These are phyloP conservation scores for Salix caprea DNA, from an alignment of 345 rosid species.

Conservation along the genomic window DNA sequence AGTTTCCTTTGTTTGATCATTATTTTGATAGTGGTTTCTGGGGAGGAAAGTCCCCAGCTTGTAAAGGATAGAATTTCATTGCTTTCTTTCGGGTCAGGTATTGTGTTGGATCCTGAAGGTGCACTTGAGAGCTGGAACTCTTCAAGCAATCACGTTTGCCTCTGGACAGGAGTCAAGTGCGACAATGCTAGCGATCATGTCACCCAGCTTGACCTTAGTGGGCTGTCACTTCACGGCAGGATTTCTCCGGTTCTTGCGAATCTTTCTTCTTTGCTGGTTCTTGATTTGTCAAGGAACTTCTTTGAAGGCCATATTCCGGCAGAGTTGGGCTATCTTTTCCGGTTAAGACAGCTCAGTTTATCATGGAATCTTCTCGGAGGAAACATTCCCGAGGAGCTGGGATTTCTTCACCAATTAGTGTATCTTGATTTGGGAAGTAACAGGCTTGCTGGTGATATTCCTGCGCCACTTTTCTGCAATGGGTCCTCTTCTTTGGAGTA, in stretches of 20 bases:
- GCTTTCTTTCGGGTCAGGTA: slow-evolving; percentile 50
- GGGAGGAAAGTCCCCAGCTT: slow-evolving; percentile 18
- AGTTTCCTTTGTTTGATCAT: slow-evolving; percentile 29
- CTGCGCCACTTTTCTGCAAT: slow-evolving; percentile 57
- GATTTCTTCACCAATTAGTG: slow-evolving; percentile 38
- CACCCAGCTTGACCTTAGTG: slow-evolving; percentile 53
- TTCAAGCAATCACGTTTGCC: slow-evolving; percentile 47
- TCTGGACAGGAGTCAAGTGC: slow-evolving; percentile 73
- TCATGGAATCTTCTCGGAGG: slow-evolving; percentile 70
- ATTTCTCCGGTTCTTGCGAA: slow-evolving; percentile 60
- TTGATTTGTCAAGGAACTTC: slow-evolving; percentile 75
- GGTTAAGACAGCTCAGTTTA: slow-evolving; percentile 52
- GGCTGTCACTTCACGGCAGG: slow-evolving; percentile 48
- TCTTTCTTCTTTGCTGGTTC: slow-evolving; percentile 54
- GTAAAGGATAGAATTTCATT: slow-evolving; percentile 46
- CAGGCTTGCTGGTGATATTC: slow-evolving; percentile 50
- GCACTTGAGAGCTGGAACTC: slow-evolving; percentile 52
- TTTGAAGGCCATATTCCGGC: slow-evolving; percentile 61
- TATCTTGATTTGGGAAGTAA: slow-evolving; percentile 66
- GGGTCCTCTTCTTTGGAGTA: slow-evolving; percentile 49
- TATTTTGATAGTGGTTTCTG: slow-evolving; percentile 23
- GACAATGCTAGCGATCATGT: slow-evolving; percentile 41
- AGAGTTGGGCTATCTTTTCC: slow-evolving; percentile 48
- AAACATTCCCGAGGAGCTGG: slow-evolving; percentile 52
- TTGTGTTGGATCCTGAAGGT: slow-evolving; percentile 46